A percentile compares a stretch with the other conserved stretches of the same genome.
Conservation (phyloP, 2,329 filamentous ascomycete species). For the Spiromastix sp. region DNA sequence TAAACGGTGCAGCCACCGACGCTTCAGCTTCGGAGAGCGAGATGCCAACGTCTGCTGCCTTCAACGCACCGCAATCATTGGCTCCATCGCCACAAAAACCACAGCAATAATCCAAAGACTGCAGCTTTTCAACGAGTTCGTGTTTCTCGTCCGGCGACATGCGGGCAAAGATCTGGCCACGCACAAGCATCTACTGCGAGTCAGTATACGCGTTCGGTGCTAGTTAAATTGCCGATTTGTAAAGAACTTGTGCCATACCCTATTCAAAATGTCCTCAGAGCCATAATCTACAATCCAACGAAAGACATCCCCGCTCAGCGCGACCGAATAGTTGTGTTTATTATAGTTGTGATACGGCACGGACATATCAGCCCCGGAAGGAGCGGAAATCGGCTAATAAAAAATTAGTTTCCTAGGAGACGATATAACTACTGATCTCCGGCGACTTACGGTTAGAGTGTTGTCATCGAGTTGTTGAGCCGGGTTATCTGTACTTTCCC, state of each 20-base stretch:
- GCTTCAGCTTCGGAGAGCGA: constrained; percentile 95
- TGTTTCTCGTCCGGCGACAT: constrained; percentile 99
- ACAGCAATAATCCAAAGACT: constrained; percentile 88
- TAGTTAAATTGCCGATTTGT: constrained; percentile 1
- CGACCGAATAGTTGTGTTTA: constrained; percentile 74
- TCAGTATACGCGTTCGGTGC: constrained; percentile 12
- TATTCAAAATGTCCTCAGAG: constrained; percentile 63
- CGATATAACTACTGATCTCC: neutral
- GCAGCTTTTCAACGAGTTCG: constrained; percentile 91
- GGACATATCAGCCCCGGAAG: constrained; percentile 65
- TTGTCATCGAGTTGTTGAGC: constrained; percentile 66
- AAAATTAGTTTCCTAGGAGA: constrained; percentile 8
- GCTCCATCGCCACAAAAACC: constrained; percentile 97
- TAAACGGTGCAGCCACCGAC: constrained; percentile 96
- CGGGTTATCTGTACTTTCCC: constrained; percentile 92
- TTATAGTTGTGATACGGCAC: constrained; percentile 77
- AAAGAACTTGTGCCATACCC: constrained; percentile 35
- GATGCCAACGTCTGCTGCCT: constrained; percentile 94
- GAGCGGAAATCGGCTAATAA: constrained; percentile 57
- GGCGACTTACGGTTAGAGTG: constrained; percentile 32
- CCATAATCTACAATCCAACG: constrained; percentile 93
- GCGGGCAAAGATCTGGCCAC: constrained; percentile 86
- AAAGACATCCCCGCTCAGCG: constrained; percentile 87
- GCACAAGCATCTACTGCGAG: constrained; percentile 63
- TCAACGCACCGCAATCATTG: constrained; percentile 93